Conservation (phyloP, 2,329 filamentous ascomycete genomes). For the Pseudogymnoascus sp. region DNA sequence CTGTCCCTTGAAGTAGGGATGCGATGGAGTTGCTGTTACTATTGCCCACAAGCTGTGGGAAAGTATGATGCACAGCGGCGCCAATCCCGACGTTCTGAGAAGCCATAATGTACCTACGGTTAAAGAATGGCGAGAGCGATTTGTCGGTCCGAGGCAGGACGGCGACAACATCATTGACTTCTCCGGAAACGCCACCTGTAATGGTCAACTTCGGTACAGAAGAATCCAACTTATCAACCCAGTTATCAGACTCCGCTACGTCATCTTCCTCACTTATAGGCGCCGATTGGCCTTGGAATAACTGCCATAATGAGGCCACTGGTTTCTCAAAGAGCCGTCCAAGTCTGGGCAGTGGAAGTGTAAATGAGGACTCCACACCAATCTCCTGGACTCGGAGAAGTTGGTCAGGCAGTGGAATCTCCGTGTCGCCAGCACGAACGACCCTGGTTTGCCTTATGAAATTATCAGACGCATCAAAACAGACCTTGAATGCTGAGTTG, state of each 20-base stretch:
- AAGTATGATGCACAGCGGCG: conserved; percentile 13
- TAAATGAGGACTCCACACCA: conserved; percentile 14
- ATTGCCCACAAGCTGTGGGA: conserved; percentile 24
- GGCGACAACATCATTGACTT: background rate
- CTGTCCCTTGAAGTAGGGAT: conserved; percentile 4
- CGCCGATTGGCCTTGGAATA: background rate
- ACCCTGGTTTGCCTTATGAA: background rate
- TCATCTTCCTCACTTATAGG: background rate
- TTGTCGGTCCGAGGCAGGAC: background rate
- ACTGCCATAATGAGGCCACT: background rate
- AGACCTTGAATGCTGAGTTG: conserved; percentile 19
- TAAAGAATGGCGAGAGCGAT: background rate
- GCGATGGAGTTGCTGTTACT: conserved; percentile 21
- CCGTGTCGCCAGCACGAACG: background rate
- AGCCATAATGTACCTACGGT: background rate
- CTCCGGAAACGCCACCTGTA: conserved; percentile 11
- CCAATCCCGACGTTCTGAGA: background rate
- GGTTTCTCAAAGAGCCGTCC: background rate
- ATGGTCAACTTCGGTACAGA: conserved; percentile 10
- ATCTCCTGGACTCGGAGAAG: conserved; percentile 19
- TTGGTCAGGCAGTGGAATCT: conserved; percentile 26
- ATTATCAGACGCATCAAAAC: conserved; percentile 27
- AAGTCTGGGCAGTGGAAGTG: conserved; percentile 17
- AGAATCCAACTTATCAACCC: background rate
- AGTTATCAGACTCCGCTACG: background rate